Evolutionary conservation across 176 grass and related monocot genomes (phyloP).

Genomic region (Ensete glaucum): DNA sequence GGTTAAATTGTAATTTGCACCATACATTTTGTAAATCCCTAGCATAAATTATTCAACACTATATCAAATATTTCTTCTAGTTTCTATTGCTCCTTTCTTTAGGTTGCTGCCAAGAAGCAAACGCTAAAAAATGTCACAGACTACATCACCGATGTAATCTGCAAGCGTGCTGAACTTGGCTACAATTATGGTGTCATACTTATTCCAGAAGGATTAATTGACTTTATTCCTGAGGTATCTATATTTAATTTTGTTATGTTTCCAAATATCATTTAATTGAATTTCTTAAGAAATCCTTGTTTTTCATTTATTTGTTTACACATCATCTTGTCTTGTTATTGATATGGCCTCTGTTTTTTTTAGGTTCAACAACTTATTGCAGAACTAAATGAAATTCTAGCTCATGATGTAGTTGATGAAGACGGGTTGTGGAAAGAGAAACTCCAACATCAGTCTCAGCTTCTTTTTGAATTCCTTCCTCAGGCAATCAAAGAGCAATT

Average conservation of each 20-base stretch:
- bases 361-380: constrained; percentile 95
- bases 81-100: not conserved
- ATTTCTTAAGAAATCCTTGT: not conserved
- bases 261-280: not conserved
- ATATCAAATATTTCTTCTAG: constrained; percentile 4
- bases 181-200: constrained; percentile 98
- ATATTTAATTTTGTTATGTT: not conserved
- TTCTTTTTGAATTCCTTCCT: constrained; percentile 85
- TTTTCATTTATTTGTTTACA: constrained; percentile 1
- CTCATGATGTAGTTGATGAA: constrained; percentile 87
- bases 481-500: constrained; percentile 89
- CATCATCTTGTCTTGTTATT: not conserved
- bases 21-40: no score
- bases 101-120: constrained; percentile 84
- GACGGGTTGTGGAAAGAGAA: constrained; percentile 84
- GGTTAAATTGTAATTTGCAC: no score
- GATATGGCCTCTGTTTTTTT: not conserved
- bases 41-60: not conserved
- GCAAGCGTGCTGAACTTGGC: constrained; percentile 84
- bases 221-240: constrained; percentile 95
- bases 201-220: constrained; percentile 92
- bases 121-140: constrained; percentile 92
- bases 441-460: constrained; percentile 44
- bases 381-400: constrained; percentile 91
- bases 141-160: constrained; percentile 79